A percentile compares a stretch with the other conserved stretches of the same genome.
These are phyloP conservation scores for Eucalyptus urophylla DNA, from an alignment of 345 rosid species.

Conservation along the genomic window DNA sequence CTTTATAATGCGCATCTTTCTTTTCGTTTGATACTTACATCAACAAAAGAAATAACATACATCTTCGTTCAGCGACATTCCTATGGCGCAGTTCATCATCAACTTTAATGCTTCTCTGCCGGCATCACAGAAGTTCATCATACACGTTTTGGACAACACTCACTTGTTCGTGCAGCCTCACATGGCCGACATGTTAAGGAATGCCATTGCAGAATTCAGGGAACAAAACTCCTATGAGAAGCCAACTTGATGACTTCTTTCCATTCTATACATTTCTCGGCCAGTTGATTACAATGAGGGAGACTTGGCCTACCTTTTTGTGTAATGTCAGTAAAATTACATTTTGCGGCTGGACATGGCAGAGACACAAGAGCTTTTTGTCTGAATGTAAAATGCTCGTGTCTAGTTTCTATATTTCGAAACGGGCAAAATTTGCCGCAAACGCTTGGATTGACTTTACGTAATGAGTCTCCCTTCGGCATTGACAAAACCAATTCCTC, in stretches of 20 bases:
- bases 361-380: not conserved
- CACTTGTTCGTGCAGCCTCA: slow-evolving; percentile 78
- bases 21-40: not conserved
- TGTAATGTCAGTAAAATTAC: not conserved
- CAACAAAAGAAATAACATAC: not conserved
- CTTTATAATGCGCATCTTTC: not conserved
- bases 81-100: slow-evolving; percentile 81
- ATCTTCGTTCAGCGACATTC: slow-evolving; percentile 49
- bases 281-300: not conserved
- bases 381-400: not conserved
- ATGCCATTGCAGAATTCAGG: slow-evolving; percentile 67
- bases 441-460: not conserved
- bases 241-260: slow-evolving; percentile 25
- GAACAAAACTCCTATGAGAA: slow-evolving; percentile 85
- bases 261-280: not conserved
- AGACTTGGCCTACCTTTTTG: accelerated
- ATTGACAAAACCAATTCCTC: not conserved
- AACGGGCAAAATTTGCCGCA: not conserved
- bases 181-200: slow-evolving; percentile 54
- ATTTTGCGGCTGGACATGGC: accelerated
- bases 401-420: not conserved
- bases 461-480: not conserved
- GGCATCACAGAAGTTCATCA: slow-evolving; percentile 73
- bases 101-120: slow-evolving; percentile 56
- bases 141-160: slow-evolving; percentile 56